Percentiles rank a stretch among this genome's conserved stretches.
Conservation (phyloP, 495 filamentous ascomycete species). For the Amniculicola lignicola region DNA sequence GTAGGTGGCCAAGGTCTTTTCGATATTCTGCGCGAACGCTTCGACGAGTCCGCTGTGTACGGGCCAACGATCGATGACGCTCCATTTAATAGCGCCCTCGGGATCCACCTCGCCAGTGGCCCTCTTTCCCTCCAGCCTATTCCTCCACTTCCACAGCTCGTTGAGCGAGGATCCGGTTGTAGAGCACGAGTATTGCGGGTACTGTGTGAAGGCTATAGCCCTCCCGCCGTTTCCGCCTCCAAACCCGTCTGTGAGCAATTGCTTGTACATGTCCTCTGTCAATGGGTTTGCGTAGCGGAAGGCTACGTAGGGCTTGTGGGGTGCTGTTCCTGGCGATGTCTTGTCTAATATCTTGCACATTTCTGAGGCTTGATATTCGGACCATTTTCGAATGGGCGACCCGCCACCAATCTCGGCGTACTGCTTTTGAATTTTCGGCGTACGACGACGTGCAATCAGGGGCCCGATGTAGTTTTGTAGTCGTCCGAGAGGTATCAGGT, state of each 20-base stretch:
- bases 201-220: slow-evolving; percentile 96
- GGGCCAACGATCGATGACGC: slow-evolving; percentile 97
- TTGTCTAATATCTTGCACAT: slow-evolving; percentile 96
- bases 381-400: slow-evolving; percentile 97
- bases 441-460: slow-evolving; percentile 78
- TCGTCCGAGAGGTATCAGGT: slow-evolving; percentile 93
- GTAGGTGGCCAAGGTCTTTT: slow-evolving; percentile 76
- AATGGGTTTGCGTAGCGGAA: slow-evolving; percentile 94
- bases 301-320: slow-evolving; percentile 98
- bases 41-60: slow-evolving; percentile 85
- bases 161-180: slow-evolving; percentile 96
- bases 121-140: slow-evolving; percentile 76
- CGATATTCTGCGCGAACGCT: slow-evolving; percentile 86
- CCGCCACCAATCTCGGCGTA: slow-evolving; percentile 95
- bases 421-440: slow-evolving; percentile 92
- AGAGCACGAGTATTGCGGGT: slow-evolving; percentile 98
- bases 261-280: slow-evolving; percentile 87
- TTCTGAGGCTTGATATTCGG: slow-evolving; percentile 83
- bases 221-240: slow-evolving; percentile 80
- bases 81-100: slow-evolving; percentile 80
- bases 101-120: slow-evolving; percentile 49
- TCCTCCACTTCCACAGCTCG: slow-evolving; percentile 95
- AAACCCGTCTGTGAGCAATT: slow-evolving; percentile 82
- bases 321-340: slow-evolving; percentile 86
- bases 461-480: slow-evolving; percentile 88